Evolutionary conservation across 768 basidiomycete species (phyloP), one percentile per base, ranked within the genome.

Genomic region (Lepiota subincarnata): DNA sequence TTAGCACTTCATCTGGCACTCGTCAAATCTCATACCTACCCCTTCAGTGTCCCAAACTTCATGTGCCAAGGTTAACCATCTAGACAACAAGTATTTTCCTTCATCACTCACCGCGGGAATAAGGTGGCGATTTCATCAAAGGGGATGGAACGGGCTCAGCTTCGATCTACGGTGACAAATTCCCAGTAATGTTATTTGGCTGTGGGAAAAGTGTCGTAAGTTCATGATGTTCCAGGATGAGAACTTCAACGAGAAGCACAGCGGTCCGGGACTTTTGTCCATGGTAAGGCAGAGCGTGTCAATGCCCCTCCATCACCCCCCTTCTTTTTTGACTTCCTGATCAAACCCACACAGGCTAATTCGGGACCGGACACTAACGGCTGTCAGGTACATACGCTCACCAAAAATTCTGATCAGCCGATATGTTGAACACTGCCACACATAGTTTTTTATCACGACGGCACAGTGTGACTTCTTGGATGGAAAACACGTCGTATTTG

Each of bases 121-220:
- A 53, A 92, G 92, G 91, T 42, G 97, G 97, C 0, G 97, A 99
- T 66, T 99, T 98, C 59, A 61, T 95, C 60, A 95, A 95, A 57
- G 84, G 85, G 2, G 97, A 99, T 62, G 97, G 97, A 34, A 98
- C 96, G 1, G 97, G 97, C 1, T 84, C 87, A 0, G 94, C 95
- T 70, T 96, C 92, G n/a, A 92, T 99, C 59, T 98, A 97, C 62
- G 96, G 96, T 20, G 88, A 91, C 62, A 92, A 90, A 60, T 96
- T 96, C 63, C 88, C 86, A 0, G 94, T 95, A 40, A 55, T n/a
- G 83, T 71, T 13, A 26, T 39, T 50, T 4, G 24, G 11, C 37
- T 38, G 19, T 38, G 36, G 28, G 10, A 16, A 16, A 10, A 16
- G 0, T 26, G 42, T 6, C 44, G 56, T 26, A 35, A 18, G n/a